A percentile compares a stretch with the other conserved stretches of the same genome.
These are phyloP conservation scores for Ceratocystis variospora DNA, from an alignment of 2,329 filamentous ascomycete species.

Conservation along the genomic window DNA sequence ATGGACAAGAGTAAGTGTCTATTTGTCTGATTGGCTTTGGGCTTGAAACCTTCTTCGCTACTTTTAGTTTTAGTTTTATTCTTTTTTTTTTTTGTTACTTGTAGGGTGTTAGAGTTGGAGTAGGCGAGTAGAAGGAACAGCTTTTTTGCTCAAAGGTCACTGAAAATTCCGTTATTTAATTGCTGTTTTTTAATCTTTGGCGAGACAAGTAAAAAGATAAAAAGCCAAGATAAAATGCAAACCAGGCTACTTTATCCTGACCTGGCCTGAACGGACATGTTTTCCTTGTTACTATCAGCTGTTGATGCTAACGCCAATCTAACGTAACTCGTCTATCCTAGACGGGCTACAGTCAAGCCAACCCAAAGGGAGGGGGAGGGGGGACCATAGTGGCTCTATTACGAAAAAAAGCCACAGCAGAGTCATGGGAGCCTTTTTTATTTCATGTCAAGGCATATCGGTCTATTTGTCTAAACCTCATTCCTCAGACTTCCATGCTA, in stretches of 20 bases:
- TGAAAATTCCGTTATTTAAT: background rate
- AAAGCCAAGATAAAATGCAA: background rate
- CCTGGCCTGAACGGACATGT: background rate
- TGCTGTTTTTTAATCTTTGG: background rate
- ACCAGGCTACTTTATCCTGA: background rate
- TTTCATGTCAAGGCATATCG: background rate
- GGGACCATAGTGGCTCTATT: background rate
- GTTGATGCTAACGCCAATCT: constrained; percentile 1
- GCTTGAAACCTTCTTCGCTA: background rate
- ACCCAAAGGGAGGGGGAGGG: background rate
- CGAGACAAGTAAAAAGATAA: background rate
- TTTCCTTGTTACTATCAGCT: background rate
- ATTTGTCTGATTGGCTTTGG: background rate
- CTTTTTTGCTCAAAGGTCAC: background rate
- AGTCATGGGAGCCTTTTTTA: background rate
- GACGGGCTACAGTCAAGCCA: background rate
- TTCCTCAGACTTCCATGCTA: background rate
- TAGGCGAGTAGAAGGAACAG: background rate
- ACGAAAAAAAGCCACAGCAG: background rate
- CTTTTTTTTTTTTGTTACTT: background rate
- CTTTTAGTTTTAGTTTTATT: background rate
- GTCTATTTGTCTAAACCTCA: background rate
- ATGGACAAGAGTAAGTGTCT: background rate
- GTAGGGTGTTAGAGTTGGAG: background rate
- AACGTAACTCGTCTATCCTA: background rate